A percentile compares a stretch with the other conserved stretches of the same genome.
phyloP scores from a whole-genome alignment of 805 yeast genomes.

The Candida qinlingensis region DNA sequence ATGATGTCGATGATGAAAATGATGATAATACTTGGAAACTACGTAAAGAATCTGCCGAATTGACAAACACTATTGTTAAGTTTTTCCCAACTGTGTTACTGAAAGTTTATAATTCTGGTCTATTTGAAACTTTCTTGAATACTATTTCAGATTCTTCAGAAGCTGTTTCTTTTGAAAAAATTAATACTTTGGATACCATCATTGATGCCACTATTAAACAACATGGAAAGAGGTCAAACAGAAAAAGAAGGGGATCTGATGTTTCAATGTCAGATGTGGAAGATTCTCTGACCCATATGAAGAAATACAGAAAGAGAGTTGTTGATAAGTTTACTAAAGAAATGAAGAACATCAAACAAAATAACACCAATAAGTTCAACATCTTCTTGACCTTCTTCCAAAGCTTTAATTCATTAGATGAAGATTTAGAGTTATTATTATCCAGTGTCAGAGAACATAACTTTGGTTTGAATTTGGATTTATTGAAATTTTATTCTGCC shows the following conservation, averaged over 20 bases:
- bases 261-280: slow-evolving; percentile 33
- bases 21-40: slow-evolving; percentile 61
- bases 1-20: slow-evolving; percentile 32
- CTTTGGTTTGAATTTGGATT: slow-evolving; percentile 27
- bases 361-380: slow-evolving; percentile 20
- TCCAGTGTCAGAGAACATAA: slow-evolving; percentile 21
- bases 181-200: slow-evolving; percentile 39
- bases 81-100: slow-evolving; percentile 33
- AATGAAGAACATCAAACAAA: slow-evolving; percentile 22
- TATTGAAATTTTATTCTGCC: slow-evolving; percentile 32
- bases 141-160: slow-evolving; percentile 40
- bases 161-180: slow-evolving; percentile 44
- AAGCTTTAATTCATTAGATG: slow-evolving; percentile 17
- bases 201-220: slow-evolving; percentile 26
- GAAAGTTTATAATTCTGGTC: slow-evolving; percentile 26
- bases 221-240: slow-evolving; percentile 20
- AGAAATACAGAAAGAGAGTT: slow-evolving; percentile 15
- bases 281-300: slow-evolving; percentile 20
- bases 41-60: slow-evolving; percentile 44
- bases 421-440: slow-evolving; percentile 19
- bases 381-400: slow-evolving; percentile 23
- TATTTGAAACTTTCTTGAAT: slow-evolving; percentile 29
- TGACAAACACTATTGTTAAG: slow-evolving; percentile 35
- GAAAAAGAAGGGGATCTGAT: slow-evolving; percentile 32
- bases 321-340: slow-evolving; percentile 23